phyloP scores from a whole-genome alignment of 2,329 filamentous ascomycete genomes.

The Zalaria sp. region DNA sequence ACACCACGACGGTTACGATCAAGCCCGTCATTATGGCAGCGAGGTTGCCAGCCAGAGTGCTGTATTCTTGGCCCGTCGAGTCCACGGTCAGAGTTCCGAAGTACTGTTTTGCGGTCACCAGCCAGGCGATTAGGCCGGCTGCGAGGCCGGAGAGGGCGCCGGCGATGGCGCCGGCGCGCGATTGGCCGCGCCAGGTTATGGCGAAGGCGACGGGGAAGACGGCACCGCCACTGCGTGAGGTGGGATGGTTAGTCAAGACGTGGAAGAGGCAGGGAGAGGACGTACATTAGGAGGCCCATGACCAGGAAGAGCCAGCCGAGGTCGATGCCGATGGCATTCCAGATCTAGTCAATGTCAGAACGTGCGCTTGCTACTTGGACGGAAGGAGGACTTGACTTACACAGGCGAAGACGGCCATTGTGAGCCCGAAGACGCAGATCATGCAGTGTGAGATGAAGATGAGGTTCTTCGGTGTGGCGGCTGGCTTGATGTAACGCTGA shows the following conservation, averaged over 20 bases:
- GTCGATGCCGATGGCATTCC: slow-evolving; percentile 23
- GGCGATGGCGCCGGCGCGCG: slow-evolving; percentile 18
- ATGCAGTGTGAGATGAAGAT: slow-evolving; percentile 26
- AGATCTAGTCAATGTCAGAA: slow-evolving; percentile 9
- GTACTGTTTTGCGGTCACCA: slow-evolving; percentile 17
- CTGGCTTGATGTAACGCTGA: slow-evolving; percentile 24
- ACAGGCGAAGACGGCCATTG: slow-evolving; percentile 17
- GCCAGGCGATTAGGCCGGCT: slow-evolving; percentile 23
- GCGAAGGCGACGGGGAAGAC: slow-evolving; percentile 20
- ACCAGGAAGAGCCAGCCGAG: slow-evolving; percentile 27
- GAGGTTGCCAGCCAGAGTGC: slow-evolving; percentile 23
- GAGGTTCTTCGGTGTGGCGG: slow-evolving; percentile 19
- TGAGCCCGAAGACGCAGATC: slow-evolving; percentile 25
- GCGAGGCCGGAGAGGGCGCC: slow-evolving; percentile 18
- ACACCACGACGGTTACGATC: slow-evolving; percentile 16
- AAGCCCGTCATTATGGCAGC: slow-evolving; percentile 16
- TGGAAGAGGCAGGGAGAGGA: too few species aligned
- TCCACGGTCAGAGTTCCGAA: slow-evolving; percentile 25
- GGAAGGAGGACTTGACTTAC: slow-evolving; percentile 7
- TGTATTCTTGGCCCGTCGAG: slow-evolving; percentile 23
- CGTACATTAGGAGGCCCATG: slow-evolving; percentile 24
- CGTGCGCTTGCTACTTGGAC: too few species aligned
- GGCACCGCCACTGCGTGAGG: slow-evolving; percentile 17
- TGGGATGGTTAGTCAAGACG: too few species aligned
- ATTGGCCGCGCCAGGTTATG: slow-evolving; percentile 23